Percentiles rank a stretch among this genome's conserved stretches.
Evolutionary conservation across 2,329 filamentous ascomycete genomes (phyloP).

Genomic region (Penicillium sp.): DNA sequence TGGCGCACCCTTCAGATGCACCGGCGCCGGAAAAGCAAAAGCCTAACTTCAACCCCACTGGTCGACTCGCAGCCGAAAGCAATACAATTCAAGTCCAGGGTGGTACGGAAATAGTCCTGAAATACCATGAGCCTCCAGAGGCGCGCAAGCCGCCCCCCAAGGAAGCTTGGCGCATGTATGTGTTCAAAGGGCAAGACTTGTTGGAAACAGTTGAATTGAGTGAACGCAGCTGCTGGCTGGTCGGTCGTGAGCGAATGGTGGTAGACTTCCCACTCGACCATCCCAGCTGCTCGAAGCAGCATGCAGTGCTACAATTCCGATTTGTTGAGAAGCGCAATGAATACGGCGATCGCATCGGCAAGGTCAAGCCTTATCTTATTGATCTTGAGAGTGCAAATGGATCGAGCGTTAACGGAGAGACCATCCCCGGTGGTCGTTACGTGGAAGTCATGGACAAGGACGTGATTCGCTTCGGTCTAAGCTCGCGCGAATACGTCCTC

Average conservation of each 20-base stretch:
- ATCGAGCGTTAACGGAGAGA: slow-evolving; percentile 68
- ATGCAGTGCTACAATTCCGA: slow-evolving; percentile 89
- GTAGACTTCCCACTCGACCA: slow-evolving; percentile 80
- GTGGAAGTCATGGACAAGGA: slow-evolving; percentile 82
- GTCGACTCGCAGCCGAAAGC: slow-evolving; percentile 75
- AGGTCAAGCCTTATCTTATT: slow-evolving; percentile 77
- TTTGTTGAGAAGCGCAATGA: slow-evolving; percentile 75
- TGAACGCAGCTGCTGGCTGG: slow-evolving; percentile 75
- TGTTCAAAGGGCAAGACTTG: slow-evolving; percentile 77
- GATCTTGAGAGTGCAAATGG: slow-evolving; percentile 92
- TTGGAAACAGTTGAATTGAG: slow-evolving; percentile 72
- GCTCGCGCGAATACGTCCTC: slow-evolving; percentile 86
- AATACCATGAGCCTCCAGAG: slow-evolving; percentile 92
- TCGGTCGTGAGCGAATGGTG: slow-evolving; percentile 70
- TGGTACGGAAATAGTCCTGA: slow-evolving; percentile 64
- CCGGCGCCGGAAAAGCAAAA: slow-evolving; percentile 54
- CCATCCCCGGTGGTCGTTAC: slow-evolving; percentile 66
- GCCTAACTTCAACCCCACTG: slow-evolving; percentile 74
- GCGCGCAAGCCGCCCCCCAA: slow-evolving; percentile 74
- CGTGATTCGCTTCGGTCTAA: slow-evolving; percentile 77
- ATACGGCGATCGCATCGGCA: slow-evolving; percentile 72
- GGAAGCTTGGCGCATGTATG: slow-evolving; percentile 78
- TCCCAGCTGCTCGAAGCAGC: slow-evolving; percentile 87
- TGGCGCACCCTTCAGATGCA: slow-evolving; percentile 21
- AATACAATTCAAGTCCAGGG: slow-evolving; percentile 58